Evolutionary conservation across 306 rosid genomes (phyloP), one percentile per base, ranked within the genome.

Genomic region (Cotoneaster glaucophyllus): DNA sequence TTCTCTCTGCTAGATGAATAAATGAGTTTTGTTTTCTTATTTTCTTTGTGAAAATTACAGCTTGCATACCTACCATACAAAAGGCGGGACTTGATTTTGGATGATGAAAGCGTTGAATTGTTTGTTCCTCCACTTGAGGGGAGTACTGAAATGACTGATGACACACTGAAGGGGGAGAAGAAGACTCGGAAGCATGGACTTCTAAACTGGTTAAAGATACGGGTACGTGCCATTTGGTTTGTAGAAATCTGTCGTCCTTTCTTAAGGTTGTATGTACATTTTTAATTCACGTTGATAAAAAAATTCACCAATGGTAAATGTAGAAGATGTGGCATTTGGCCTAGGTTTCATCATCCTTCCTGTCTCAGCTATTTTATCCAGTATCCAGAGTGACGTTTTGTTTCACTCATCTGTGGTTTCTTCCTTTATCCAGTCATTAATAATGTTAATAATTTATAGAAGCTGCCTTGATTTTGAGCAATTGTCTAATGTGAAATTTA

Each of bases 31-130:
- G 31, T 25, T 7, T 70, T 24, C 34, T 8, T 56, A 13, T 9
- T 74, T 34, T 25, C 29, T 61, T 77, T 76, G 28, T 62, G 73
- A 80, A 58, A 81, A 67, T 85, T 84, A 75, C 87, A 95, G 98
- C 92, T 95, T 78, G 98, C 97, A 67, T 95, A 95, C 85, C 97
- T 95, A 66, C 98, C 98, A 71, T 83, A 89, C 89, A 92, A 89
- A 87, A 92, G 97, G 81, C 88, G 96, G 78, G 98, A 92, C 89
- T 74, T 92, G 79, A 85, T 95, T 76, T 69, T 90, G 71, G 97
- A 95, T 3, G 98, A 95, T 90, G 98, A 95, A 81, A 90, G 85
- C 76, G 62, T 92, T 79, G 93, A 95, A 73, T 73, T 82, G 69
- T 86, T 86, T 89, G 97, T 90, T 82, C 88, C 90, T 81, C 89